Evolutionary conservation across 2,329 filamentous ascomycete genomes (phyloP).

Genomic region (Monilinia aucupariae): DNA sequence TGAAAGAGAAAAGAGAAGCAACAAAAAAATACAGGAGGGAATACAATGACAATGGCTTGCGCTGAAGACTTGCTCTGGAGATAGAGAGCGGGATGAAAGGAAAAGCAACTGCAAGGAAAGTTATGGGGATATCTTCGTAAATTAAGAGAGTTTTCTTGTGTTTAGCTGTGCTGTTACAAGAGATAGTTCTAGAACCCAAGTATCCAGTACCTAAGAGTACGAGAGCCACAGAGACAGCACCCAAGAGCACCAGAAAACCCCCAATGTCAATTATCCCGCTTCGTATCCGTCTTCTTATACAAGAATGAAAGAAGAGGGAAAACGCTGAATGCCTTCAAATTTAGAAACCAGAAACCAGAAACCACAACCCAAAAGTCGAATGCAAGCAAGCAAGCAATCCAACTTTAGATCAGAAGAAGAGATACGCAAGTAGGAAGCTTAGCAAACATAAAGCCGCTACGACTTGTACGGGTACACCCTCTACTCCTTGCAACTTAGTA

Average conservation of each 20-base stretch:
- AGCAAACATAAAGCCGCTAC: constrained; percentile 78
- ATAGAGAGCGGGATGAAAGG: not conserved
- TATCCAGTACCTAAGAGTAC: constrained; percentile 7
- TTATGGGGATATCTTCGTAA: not conserved
- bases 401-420: constrained; percentile 74
- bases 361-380: not conserved
- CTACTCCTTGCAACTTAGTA: constrained; percentile 42
- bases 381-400: constrained; percentile 3
- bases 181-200: constrained; percentile 3
- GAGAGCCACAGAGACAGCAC: not conserved
- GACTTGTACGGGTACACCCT: constrained; percentile 82
- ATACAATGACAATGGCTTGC: not conserved
- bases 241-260: not conserved
- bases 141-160: not conserved
- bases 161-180: not conserved
- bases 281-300: constrained; percentile 3
- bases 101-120: not conserved
- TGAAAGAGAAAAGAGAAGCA: not conserved
- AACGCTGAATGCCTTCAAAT: constrained; percentile 6
- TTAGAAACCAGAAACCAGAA: constrained; percentile 7
- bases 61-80: not conserved
- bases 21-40: constrained; percentile 12
- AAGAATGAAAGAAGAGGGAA: constrained; percentile 2
- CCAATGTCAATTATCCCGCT: constrained; percentile 1
- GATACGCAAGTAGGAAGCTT: constrained; percentile 89